phyloP scores from a whole-genome alignment of 2,329 filamentous ascomycete species.

The Venturia asperata region DNA sequence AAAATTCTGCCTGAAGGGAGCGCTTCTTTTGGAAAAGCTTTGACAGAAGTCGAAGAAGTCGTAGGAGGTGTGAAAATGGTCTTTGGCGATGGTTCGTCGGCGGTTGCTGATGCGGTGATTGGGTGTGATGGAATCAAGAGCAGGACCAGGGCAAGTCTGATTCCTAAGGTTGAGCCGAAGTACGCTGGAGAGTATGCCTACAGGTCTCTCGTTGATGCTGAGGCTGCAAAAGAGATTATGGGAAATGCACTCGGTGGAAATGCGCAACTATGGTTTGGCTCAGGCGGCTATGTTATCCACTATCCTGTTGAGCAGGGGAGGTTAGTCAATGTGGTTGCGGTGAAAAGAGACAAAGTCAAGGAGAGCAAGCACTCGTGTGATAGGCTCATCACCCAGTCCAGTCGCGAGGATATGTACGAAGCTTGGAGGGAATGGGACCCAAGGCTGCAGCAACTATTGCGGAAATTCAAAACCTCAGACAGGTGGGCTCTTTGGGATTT shows the following conservation, averaged over 20 bases:
- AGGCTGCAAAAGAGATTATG: conserved; percentile 6
- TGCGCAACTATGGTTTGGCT: conserved; percentile 3
- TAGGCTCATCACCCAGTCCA: not conserved
- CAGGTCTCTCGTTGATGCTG: not conserved
- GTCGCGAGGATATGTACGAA: conserved; percentile 7
- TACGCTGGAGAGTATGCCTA: conserved; percentile 16
- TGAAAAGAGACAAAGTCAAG: not conserved
- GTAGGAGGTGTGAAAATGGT: conserved; percentile 28
- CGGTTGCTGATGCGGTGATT: conserved; percentile 38
- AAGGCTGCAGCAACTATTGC: conserved; percentile 7
- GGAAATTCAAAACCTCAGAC: conserved; percentile 10
- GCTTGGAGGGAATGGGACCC: conserved; percentile 15
- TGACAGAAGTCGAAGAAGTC: conserved; percentile 1
- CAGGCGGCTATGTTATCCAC: conserved; percentile 3
- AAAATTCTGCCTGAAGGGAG: conserved; percentile 39
- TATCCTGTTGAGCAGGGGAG: conserved; percentile 16
- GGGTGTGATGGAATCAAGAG: conserved; percentile 44
- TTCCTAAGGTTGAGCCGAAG: not conserved
- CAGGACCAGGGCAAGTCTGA: not conserved
- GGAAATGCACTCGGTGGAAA: conserved; percentile 6
- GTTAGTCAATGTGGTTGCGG: conserved; percentile 15
- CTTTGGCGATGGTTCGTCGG: conserved; percentile 40
- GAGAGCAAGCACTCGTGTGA: not conserved
- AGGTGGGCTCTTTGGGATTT: conserved; percentile 33
- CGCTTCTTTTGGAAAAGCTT: conserved; percentile 23